Evolutionary conservation across 306 rosid genomes (phyloP), one percentile per base, ranked within the genome.

Genomic region (Castanea sativa): DNA sequence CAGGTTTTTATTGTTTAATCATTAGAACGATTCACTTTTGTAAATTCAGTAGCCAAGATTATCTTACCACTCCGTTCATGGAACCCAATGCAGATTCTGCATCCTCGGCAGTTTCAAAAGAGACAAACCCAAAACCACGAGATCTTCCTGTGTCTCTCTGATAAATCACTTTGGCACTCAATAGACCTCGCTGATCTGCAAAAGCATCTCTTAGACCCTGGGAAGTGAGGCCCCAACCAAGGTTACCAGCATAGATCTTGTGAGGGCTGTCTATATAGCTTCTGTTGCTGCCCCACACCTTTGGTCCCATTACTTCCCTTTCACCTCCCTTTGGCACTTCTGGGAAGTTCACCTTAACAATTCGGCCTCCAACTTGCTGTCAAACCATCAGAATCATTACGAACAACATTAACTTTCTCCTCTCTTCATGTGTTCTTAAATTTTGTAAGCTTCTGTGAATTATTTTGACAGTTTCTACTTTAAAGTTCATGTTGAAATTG

Each of bases 251-350:
- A 81, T 93, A 93, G 69, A 95, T 79, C 83, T 91, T 93, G 79
- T 95, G 86, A 82, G 99, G 97, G 75, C 97, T 91, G 79, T 93
- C 97, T 55, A 89, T 74, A 73, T 86, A 95, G 81, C 89, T 88
- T 82, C 80, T 90, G 87, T 80, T 78, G 85, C 75, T 79, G 83
- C 67, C 74, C 79, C 90, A 69, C 13, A 85, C 56, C 86, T 63
- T 89, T 9, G 91, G 88, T 16, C 93, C 90, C 90, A 95, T 83
- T 18, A 90, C 91, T 55, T 91, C 88, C 86, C 90, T 93, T 82
- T 95, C 98, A 55, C 98, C 98, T 76, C 99, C 99, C 81, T 78
- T 89, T 2, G 99, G 98, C 65, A 92, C 99, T 83, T 95, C 98
- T 55, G 98, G 97, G 79, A 95, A 91, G 89, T 92, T 92, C 45